phyloP scores from a whole-genome alignment of 2,329 filamentous ascomycete species.

The Fusarium torreyae region DNA sequence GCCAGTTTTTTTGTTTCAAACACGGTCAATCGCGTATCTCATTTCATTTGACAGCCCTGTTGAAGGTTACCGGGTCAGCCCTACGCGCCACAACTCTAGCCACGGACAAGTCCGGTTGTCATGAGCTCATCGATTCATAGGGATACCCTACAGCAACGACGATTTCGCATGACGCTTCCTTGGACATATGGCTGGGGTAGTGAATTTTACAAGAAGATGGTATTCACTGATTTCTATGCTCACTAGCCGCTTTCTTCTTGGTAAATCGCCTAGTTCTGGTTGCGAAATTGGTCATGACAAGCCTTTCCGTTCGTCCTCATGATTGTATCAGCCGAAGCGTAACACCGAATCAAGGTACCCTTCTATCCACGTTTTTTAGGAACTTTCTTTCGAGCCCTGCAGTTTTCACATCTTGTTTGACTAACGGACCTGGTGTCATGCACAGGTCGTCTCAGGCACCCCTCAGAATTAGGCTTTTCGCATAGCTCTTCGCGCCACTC shows the following conservation, averaged over 20 bases:
- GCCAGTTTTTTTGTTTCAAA: not conserved
- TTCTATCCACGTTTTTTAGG: not conserved
- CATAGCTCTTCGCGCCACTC: not conserved
- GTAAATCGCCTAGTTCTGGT: not conserved
- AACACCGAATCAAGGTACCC: too few species aligned
- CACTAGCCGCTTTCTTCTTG: not conserved
- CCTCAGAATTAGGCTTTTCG: not conserved
- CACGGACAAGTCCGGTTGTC: slow-evolving; percentile 1
- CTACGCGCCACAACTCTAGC: slow-evolving; percentile 17
- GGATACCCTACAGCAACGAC: slow-evolving; percentile 24
- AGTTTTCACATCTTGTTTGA: not conserved
- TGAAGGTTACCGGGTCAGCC: not conserved
- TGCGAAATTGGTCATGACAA: not conserved
- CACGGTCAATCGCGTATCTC: slow-evolving; percentile 14
- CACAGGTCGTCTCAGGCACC: not conserved
- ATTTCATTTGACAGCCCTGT: not conserved
- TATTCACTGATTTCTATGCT: too few species aligned
- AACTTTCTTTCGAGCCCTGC: not conserved
- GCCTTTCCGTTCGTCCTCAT: not conserved
- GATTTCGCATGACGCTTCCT: not conserved
- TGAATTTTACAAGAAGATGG: too few species aligned
- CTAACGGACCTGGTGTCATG: not conserved
- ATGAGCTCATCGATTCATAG: not conserved
- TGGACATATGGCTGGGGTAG: not conserved
- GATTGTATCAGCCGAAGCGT: not conserved